Conservation (phyloP, 2,329 filamentous ascomycete species). For the Ophiostoma perfectum region DNA sequence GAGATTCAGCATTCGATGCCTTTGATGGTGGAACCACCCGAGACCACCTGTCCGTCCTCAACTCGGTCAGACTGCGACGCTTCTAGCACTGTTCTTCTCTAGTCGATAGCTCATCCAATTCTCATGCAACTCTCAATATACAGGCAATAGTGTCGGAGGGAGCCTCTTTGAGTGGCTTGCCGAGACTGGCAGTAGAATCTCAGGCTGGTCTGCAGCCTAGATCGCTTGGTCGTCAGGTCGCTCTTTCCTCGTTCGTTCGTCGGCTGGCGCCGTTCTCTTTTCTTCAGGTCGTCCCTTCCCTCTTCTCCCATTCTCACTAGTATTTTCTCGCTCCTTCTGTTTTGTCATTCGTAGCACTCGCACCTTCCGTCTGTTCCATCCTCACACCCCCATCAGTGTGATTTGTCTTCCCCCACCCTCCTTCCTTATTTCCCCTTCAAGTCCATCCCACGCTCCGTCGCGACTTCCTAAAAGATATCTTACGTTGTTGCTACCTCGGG, state of each 20-base stretch:
- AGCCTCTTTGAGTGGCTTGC: not conserved
- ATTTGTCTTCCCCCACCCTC: not conserved
- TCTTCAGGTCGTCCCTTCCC: not conserved
- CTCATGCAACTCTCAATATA: not conserved
- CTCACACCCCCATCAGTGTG: too few relatives aligned
- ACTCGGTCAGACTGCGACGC: too few relatives aligned
- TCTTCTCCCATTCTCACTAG: not conserved
- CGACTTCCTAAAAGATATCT: not conserved
- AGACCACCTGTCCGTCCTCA: not conserved
- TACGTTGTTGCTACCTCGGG: not conserved
- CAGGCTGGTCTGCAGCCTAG: not conserved
- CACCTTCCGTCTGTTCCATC: not conserved
- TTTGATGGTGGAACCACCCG: not conserved
- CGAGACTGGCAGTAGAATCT: not conserved
- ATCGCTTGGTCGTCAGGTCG: not conserved
- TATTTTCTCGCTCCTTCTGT: not conserved
- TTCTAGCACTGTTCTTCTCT: not conserved
- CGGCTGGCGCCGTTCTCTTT: constrained; percentile 6
- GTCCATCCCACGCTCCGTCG: not conserved
- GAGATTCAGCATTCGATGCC: not conserved
- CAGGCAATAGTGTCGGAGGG: not conserved
- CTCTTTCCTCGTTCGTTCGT: constrained; percentile 11
- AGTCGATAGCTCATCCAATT: not conserved
- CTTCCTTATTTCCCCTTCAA: not conserved
- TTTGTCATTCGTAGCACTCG: not conserved